Percentiles rank a stretch among this genome's conserved stretches.
Evolutionary conservation across 139 green algal genomes (phyloP).

Genomic region (Ostreobium quekettii): DNA sequence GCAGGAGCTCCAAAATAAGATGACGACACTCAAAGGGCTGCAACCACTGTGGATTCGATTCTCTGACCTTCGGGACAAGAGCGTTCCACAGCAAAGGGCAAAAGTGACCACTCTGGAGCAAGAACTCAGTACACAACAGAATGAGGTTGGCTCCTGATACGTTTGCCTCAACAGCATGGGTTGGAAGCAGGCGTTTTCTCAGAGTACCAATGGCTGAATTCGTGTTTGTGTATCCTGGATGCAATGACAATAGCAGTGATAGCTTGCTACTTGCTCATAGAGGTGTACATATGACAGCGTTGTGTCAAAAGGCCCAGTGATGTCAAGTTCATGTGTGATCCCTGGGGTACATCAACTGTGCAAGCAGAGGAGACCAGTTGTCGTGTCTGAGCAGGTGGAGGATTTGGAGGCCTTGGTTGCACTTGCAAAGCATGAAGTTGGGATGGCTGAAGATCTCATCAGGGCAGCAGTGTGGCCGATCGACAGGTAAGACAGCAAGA

Average conservation of each 20-base stretch:
- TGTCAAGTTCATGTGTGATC: too few species aligned
- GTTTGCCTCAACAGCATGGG: too few species aligned
- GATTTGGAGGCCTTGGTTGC: not conserved
- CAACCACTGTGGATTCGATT: slow-evolving; percentile 23
- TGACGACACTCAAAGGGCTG: slow-evolving; percentile 22
- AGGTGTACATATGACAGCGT: too few species aligned
- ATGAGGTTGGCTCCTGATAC: too few species aligned
- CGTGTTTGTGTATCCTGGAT: too few species aligned
- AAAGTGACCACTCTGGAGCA: slow-evolving; percentile 22
- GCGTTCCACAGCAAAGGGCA: not conserved
- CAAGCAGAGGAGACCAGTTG: too few species aligned
- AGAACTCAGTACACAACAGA: not conserved
- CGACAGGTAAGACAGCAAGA: not conserved
- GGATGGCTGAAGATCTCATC: not conserved
- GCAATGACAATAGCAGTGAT: too few species aligned
- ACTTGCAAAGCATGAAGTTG: not conserved
- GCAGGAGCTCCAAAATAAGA: slow-evolving; percentile 17
- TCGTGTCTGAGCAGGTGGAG: not conserved
- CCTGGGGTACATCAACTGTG: too few species aligned
- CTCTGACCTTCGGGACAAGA: slow-evolving; percentile 11
- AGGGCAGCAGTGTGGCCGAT: not conserved
- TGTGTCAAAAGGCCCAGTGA: too few species aligned
- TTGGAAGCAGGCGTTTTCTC: too few species aligned
- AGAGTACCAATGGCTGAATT: too few species aligned
- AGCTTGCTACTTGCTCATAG: too few species aligned